These are phyloP conservation scores for Rozella allomycis DNA, from an alignment of 371 early-diverging fungal species.

Conservation along the genomic window DNA sequence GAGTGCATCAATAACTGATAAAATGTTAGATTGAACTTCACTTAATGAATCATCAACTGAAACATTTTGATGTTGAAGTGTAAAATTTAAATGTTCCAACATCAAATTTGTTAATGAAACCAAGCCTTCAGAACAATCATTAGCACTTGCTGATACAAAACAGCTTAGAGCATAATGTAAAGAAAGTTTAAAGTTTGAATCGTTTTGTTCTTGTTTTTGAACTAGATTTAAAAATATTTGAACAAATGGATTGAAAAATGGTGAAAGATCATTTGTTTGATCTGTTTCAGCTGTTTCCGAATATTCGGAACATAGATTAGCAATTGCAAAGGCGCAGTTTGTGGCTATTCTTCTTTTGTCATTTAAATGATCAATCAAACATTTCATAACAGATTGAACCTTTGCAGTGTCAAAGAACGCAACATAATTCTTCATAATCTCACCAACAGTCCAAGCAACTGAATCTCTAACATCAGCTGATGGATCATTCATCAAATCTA, in stretches of 20 bases:
- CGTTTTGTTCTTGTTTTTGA: too few relatives aligned
- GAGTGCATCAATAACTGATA: too few relatives aligned
- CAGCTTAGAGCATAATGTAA: too few relatives aligned
- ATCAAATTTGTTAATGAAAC: too few relatives aligned
- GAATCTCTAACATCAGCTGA: conserved; percentile 74
- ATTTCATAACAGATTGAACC: conserved; percentile 42
- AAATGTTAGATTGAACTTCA: too few relatives aligned
- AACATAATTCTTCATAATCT: conserved; percentile 69
- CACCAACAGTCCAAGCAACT: conserved; percentile 86
- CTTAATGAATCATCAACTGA: too few relatives aligned
- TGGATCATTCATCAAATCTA: conserved; percentile 53
- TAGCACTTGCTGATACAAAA: too few relatives aligned
- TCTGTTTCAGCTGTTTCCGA: conserved; percentile 22
- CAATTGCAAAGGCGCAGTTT: conserved; percentile 59
- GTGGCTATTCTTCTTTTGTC: conserved; percentile 68
- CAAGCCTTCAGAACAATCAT: too few relatives aligned
- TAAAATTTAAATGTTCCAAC: too few relatives aligned
- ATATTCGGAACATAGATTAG: conserved; percentile 1
- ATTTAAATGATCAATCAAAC: conserved; percentile 47
- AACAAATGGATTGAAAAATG: conserved; percentile 62
- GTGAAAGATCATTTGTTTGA: conserved; percentile 40
- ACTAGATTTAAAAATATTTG: too few relatives aligned
- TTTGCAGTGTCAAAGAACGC: conserved; percentile 49
- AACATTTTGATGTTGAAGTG: too few relatives aligned
- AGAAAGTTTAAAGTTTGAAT: too few relatives aligned